Conservation (phyloP, 2,329 filamentous ascomycete genomes). For the Xylaria sp. region DNA sequence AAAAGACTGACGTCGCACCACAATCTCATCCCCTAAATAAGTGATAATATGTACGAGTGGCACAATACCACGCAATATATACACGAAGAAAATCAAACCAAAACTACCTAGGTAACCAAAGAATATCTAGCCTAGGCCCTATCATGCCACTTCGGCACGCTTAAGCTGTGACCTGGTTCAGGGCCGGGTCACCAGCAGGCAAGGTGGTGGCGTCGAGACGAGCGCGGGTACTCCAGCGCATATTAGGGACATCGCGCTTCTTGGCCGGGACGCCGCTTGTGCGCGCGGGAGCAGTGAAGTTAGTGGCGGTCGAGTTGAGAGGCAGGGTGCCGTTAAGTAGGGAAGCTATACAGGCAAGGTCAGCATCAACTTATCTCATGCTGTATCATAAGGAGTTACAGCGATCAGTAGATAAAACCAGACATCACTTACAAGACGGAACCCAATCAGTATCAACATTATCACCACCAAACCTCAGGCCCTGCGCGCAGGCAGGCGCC, state of each 20-base stretch:
- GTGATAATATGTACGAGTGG: conserved; percentile 22
- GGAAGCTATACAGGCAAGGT: conserved; percentile 25
- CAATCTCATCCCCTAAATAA: neutral
- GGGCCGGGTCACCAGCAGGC: conserved; percentile 31
- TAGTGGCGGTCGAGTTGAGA: conserved; percentile 32
- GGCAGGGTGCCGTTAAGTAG: conserved; percentile 39
- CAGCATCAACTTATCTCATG: neutral
- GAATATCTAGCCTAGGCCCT: neutral
- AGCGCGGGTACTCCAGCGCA: conserved; percentile 34
- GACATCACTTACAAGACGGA: conserved; percentile 41
- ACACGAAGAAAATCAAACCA: conserved; percentile 24
- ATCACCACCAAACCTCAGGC: conserved; percentile 32
- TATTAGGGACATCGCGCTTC: conserved; percentile 33
- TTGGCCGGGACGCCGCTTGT: conserved; percentile 17
- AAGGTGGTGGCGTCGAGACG: conserved; percentile 37
- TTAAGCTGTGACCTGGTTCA: conserved; percentile 32
- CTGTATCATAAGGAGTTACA: neutral
- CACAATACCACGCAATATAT: conserved; percentile 23
- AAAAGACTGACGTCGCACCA: conserved; percentile 17
- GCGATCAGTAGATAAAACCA: too few species aligned
- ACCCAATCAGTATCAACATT: conserved; percentile 38
- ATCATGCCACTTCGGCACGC: neutral
- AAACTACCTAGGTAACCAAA: neutral
- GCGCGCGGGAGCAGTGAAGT: conserved; percentile 18
- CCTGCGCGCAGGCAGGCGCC: conserved; percentile 36